Percentiles rank a stretch among this genome's conserved stretches.
Evolutionary conservation across 2,329 filamentous ascomycete species (phyloP).

Genomic region (Colletotrichum gloeosporioides): DNA sequence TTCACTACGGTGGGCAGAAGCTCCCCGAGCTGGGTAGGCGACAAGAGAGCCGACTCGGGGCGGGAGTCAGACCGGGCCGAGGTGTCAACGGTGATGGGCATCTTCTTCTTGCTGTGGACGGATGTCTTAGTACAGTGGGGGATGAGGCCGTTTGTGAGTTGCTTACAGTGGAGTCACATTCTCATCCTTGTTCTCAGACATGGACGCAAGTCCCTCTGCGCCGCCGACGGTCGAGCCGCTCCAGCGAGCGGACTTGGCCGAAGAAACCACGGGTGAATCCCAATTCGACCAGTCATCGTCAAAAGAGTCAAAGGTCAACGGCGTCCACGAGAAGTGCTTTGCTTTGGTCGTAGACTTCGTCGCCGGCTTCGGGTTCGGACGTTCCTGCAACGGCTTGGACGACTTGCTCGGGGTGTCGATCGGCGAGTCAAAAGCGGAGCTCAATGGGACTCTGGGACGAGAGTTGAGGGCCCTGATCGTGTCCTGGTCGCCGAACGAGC

Average conservation of each 20-base stretch:
- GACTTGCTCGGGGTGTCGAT: conserved; percentile 36
- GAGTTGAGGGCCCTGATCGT: conserved; percentile 50
- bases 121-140: conserved; percentile 15
- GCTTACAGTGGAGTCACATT: conserved; percentile 55
- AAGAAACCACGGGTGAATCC: conserved; percentile 59
- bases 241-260: conserved; percentile 63
- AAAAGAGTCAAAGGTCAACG: conserved; percentile 59
- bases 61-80: conserved; percentile 16
- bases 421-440: conserved; percentile 45
- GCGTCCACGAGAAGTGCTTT: conserved; percentile 67
- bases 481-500: conserved; percentile 42
- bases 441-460: conserved; percentile 42
- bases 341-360: conserved; percentile 40
- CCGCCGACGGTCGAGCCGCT: conserved; percentile 62
- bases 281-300: conserved; percentile 71
- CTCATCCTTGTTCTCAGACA: conserved; percentile 55
- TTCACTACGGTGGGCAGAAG: conserved; percentile 74
- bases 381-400: conserved; percentile 28
- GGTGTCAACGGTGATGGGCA: conserved; percentile 31
- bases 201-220: conserved; percentile 48
- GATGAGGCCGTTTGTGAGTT: conserved; percentile 6
- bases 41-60: conserved; percentile 23
- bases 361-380: conserved; percentile 35
- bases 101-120: conserved; percentile 36
- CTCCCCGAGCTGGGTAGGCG: conserved; percentile 56